These are phyloP conservation scores for Heritiera fomes DNA, from an alignment of 345 rosid genomes.

Conservation along the genomic window DNA sequence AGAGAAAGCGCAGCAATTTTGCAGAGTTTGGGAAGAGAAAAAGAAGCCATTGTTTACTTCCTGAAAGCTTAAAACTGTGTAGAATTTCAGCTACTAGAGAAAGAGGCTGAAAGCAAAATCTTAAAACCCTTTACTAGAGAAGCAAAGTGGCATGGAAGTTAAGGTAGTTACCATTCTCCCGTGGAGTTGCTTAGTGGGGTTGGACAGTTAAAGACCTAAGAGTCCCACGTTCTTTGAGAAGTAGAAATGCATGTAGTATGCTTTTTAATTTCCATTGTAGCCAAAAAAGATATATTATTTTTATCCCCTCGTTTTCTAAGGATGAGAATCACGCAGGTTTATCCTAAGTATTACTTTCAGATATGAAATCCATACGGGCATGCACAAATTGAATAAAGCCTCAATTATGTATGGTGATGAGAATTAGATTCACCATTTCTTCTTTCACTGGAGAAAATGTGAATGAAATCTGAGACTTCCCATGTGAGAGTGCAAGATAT, in stretches of 20 bases:
- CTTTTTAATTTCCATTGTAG: no score
- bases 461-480: background rate
- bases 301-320: no score
- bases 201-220: constrained; percentile 8
- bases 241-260: no score
- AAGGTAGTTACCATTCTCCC: constrained; percentile 5
- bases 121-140: background rate
- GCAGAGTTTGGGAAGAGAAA: constrained; percentile 1
- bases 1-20: background rate
- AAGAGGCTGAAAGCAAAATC: background rate
- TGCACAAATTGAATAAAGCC: background rate
- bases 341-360: background rate
- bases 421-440: background rate
- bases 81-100: background rate
- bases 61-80: background rate
- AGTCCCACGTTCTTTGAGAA: constrained; percentile 18
- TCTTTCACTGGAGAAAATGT: background rate
- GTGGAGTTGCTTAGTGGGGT: constrained; percentile 22
- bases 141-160: constrained; percentile 12
- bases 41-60: constrained; percentile 16
- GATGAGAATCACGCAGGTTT: background rate
- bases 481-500: background rate
- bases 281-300: no score
- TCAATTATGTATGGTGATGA: background rate
- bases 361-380: background rate